These are phyloP conservation scores for Colletotrichum eremochloae DNA, from an alignment of 2,329 filamentous ascomycete genomes.

Conservation along the genomic window DNA sequence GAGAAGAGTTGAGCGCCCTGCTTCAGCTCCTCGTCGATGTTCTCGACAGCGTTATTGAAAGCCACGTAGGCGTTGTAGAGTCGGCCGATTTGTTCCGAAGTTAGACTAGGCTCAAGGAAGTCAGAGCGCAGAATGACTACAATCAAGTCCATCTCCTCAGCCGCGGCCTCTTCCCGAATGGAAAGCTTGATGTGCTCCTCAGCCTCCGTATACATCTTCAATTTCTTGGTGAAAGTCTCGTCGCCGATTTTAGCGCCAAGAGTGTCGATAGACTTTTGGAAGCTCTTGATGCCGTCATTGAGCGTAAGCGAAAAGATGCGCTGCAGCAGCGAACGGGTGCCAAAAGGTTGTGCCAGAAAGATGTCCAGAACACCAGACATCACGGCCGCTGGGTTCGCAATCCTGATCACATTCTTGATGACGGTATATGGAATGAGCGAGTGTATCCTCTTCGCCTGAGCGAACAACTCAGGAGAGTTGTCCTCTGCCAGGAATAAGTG, in stretches of 20 bases:
- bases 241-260: slow-evolving; percentile 86
- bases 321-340: slow-evolving; percentile 89
- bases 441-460: slow-evolving; percentile 93
- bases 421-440: slow-evolving; percentile 93
- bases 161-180: slow-evolving; percentile 79
- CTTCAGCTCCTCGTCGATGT: slow-evolving; percentile 88
- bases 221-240: slow-evolving; percentile 80
- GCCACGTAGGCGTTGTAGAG: slow-evolving; percentile 96
- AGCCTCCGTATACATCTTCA: slow-evolving; percentile 82
- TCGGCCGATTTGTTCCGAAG: slow-evolving; percentile 80
- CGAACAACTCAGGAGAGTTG: slow-evolving; percentile 96
- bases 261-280: slow-evolving; percentile 88
- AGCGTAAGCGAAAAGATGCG: slow-evolving; percentile 94
- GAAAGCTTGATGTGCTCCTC: slow-evolving; percentile 80
- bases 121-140: slow-evolving; percentile 88
- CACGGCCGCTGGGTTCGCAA: slow-evolving; percentile 95
- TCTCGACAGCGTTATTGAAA: slow-evolving; percentile 95
- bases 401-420: slow-evolving; percentile 95
- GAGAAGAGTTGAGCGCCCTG: slow-evolving; percentile 94
- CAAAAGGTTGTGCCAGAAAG: slow-evolving; percentile 95
- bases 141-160: slow-evolving; percentile 85
- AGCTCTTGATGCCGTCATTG: slow-evolving; percentile 87
- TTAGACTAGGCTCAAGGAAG: slow-evolving; percentile 78
- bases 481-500: slow-evolving; percentile 98
- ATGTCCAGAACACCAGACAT: slow-evolving; percentile 97